Base-by-base conservation (phyloP, 2,329 filamentous ascomycete species). In the Ceratocystis albifundus region DNA sequence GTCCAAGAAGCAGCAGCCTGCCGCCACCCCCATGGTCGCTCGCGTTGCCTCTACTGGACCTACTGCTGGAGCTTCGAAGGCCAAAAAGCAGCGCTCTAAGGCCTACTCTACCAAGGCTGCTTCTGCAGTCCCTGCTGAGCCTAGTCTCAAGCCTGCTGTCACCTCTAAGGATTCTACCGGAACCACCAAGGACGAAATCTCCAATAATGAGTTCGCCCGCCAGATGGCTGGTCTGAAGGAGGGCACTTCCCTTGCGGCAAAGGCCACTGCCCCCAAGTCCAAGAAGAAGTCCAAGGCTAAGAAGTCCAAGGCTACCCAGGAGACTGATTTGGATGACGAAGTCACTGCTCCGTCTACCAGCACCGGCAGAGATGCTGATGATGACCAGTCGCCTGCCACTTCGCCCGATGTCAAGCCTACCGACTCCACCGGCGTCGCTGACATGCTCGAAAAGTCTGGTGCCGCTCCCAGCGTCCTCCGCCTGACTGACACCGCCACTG, bases 391-490 rank as follows among this genome's bases (percentile, higher is more conserved):
- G 2, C 80, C 88, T 6, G 80, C 82, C 67, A 79, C 80, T 57
- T 92, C 89, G 10, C 88, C 90, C 41, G 79, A 83, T 63, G 77
- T 82, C 25, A 74, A 71, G 45, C 78, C 83, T n/a, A 80, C 79
- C 15, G 80, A 83, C 67, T 81, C 83, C 68, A 84, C 82, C 65
- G 89, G 89, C 73, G 84, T 96, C 67, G 88, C 88, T 65, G 93
- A 96, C 76, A 97, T 97, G 93, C 85, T 97, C 17, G 91, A 96
- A 76, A 80, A 88, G 62, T 77, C 83, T 55, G 75, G 83, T 2
- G 74, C 84, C 48, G 88, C 84, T 65, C 88, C 90, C 28, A 86
- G 86, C 0, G 84, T 95, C 61, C 80, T 96, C 69, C 89, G 89
- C 69, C 80, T 97, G 69, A 65, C 67, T 55, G 65, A 67, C 30